Percentiles rank a stretch among this genome's conserved stretches.
Conservation (phyloP, 495 filamentous ascomycete species). For the Letharia columbiana region DNA sequence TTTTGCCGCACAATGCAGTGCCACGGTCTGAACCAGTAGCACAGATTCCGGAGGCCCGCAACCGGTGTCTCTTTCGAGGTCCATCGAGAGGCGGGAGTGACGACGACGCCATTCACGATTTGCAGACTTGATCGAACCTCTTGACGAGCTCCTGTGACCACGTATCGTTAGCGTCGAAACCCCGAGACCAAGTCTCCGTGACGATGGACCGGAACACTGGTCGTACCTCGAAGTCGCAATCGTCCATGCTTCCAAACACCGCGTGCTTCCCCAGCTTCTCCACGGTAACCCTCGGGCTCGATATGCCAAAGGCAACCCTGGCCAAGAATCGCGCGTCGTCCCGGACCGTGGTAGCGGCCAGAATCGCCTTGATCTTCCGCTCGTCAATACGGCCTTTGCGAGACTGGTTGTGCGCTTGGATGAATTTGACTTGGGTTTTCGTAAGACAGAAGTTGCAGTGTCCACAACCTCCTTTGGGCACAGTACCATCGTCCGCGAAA, state of each 20-base stretch:
- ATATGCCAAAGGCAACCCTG: conserved; percentile 49
- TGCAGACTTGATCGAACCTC: not conserved
- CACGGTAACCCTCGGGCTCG: conserved; percentile 40
- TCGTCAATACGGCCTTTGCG: conserved; percentile 24
- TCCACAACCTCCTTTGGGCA: conserved; percentile 36
- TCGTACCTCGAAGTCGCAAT: conserved; percentile 41
- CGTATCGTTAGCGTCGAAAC: not conserved
- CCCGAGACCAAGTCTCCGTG: no score
- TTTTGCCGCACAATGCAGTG: no score
- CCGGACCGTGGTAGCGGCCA: conserved; percentile 33
- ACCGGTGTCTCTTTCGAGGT: no score
- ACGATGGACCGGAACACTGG: no score
- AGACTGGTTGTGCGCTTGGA: conserved; percentile 3
- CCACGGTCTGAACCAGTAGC: no score
- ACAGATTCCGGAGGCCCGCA: no score
- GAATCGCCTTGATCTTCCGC: conserved; percentile 32
- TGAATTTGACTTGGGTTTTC: conserved; percentile 30
- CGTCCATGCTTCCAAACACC: conserved; percentile 43
- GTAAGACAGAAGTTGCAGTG: conserved; percentile 48
- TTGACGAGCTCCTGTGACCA: conserved; percentile 5
- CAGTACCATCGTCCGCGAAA: conserved; percentile 45
- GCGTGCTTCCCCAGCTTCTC: conserved; percentile 35
- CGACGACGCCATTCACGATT: not conserved
- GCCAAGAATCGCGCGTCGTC: conserved; percentile 51
- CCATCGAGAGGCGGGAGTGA: not conserved